phyloP scores from a whole-genome alignment of 2,329 filamentous ascomycete genomes.

The Claviceps purpurea region DNA sequence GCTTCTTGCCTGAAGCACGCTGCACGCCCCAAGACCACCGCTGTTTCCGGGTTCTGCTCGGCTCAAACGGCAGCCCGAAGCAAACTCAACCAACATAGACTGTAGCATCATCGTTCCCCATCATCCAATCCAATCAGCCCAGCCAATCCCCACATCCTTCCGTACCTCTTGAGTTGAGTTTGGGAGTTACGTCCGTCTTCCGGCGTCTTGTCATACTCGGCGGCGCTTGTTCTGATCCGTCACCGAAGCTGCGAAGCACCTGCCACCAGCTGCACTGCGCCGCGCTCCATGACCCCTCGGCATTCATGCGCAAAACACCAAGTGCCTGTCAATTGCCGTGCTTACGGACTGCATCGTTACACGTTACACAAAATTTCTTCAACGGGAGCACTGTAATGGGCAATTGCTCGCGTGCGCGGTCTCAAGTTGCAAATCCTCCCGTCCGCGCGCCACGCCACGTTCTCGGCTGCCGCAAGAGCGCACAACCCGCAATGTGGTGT shows the following conservation, averaged over 20 bases:
- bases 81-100: too few relatives aligned
- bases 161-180: background rate
- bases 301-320: background rate
- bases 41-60: background rate
- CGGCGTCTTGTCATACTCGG: background rate
- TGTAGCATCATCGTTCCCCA: background rate
- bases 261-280: background rate
- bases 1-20: too few relatives aligned
- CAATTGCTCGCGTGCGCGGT: slow-evolving; percentile 8
- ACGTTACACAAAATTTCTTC: too few relatives aligned
- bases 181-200: background rate
- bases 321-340: background rate
- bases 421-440: too few relatives aligned
- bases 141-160: background rate
- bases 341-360: background rate
- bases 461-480: background rate
- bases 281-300: background rate
- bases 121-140: background rate
- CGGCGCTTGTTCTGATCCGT: background rate
- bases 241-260: background rate
- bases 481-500: background rate
- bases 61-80: background rate
- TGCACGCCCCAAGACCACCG: background rate
- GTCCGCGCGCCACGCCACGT: too few relatives aligned
- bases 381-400: background rate